phyloP scores from a whole-genome alignment of 371 early-diverging fungal genomes.

The Syncephalastrum contaminatum region DNA sequence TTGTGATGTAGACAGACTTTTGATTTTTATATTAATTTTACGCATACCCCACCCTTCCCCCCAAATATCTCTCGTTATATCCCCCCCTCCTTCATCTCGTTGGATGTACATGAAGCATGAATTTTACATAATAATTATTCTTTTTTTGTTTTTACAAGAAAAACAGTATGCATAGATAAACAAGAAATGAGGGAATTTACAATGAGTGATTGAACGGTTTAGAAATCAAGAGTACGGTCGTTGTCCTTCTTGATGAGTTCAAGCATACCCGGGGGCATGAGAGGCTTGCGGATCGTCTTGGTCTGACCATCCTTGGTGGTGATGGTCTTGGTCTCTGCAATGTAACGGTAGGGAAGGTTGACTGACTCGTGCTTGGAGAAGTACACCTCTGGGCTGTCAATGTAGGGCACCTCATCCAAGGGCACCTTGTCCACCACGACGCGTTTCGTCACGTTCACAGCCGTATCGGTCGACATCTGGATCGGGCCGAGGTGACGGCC shows the following conservation, averaged over 20 bases:
- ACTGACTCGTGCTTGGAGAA: constrained; percentile 71
- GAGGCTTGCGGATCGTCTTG: constrained; percentile 57
- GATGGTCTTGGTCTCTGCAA: constrained; percentile 48
- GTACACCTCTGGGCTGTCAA: constrained; percentile 75
- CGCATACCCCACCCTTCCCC: too few relatives aligned
- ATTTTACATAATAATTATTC: too few relatives aligned
- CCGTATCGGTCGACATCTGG: constrained; percentile 79
- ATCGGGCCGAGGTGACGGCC: constrained; percentile 74
- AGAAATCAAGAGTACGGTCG: constrained; percentile 62
- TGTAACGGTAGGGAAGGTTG: constrained; percentile 74
- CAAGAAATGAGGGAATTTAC: too few relatives aligned
- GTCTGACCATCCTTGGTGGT: constrained; percentile 47
- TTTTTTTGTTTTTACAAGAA: too few relatives aligned
- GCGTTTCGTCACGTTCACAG: constrained; percentile 61
- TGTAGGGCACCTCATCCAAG: constrained; percentile 63
- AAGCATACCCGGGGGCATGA: constrained; percentile 77
- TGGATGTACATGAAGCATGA: too few relatives aligned
- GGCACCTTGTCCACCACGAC: constrained; percentile 61
- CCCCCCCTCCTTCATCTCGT: too few relatives aligned
- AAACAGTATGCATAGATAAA: too few relatives aligned
- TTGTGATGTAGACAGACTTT: too few relatives aligned
- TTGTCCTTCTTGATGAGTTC: constrained; percentile 74
- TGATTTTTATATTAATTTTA: too few relatives aligned
- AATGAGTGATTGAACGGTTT: constrained; percentile 1
- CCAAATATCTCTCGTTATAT: too few relatives aligned